Percentiles rank a stretch among this genome's conserved stretches.
Evolutionary conservation across 305 asterid genomes (phyloP).

Genomic region (Fraxinus baroniana): DNA sequence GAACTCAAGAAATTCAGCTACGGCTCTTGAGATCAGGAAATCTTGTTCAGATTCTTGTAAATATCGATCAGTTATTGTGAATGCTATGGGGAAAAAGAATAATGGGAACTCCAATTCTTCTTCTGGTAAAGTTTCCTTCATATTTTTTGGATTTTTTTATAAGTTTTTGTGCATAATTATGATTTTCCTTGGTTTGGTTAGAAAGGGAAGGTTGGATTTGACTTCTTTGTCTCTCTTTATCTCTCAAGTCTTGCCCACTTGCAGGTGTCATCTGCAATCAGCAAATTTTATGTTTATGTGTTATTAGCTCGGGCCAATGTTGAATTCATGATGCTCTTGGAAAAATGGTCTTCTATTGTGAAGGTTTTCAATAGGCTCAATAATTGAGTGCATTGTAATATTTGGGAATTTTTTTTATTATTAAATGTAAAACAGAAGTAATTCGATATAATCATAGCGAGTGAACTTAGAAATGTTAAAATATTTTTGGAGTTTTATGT

Average conservation of each 20-base stretch:
- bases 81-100: constrained; percentile 47
- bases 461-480: neutral
- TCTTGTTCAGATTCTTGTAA: constrained; percentile 21
- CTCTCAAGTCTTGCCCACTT: neutral
- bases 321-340: neutral
- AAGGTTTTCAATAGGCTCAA: neutral
- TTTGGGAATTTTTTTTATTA: neutral
- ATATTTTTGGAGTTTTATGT: neutral
- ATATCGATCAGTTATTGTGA: constrained; percentile 37
- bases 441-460: neutral
- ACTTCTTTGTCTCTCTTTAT: neutral
- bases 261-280: neutral
- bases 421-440: neutral
- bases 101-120: constrained; percentile 43
- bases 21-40: constrained; percentile 35
- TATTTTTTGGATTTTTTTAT: neutral
- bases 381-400: neutral
- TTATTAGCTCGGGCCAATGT: neutral
- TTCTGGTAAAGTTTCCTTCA: constrained; percentile 36
- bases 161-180: neutral
- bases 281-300: neutral
- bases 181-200: neutral
- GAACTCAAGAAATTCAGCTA: constrained; percentile 31
- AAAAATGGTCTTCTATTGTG: neutral
- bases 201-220: neutral